A percentile compares a stretch with the other conserved stretches of the same genome.
phyloP scores from a whole-genome alignment of 1,284 basidiomycete genomes.

The Singerocomus inundabilis region DNA sequence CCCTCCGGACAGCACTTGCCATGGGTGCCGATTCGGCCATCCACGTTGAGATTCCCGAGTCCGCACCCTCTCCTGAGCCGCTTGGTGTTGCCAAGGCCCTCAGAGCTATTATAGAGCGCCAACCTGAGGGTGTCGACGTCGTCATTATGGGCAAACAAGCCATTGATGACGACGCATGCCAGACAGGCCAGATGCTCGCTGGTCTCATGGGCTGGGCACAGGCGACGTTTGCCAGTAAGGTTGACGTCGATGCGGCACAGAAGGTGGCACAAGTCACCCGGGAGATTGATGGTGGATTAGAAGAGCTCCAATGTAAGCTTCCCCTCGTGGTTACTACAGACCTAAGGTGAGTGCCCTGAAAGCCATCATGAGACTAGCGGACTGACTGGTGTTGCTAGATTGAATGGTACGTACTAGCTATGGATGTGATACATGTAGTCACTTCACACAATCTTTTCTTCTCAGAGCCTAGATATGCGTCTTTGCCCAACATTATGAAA shows the following conservation, averaged over 20 bases:
- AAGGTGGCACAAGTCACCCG: conserved; percentile 77
- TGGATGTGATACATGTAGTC: neutral
- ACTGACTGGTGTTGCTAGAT: conserved; percentile 34
- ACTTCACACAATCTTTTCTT: neutral
- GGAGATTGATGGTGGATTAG: conserved; percentile 94
- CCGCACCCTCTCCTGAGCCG: conserved; percentile 74
- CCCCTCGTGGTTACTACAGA: conserved; percentile 94
- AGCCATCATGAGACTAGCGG: neutral
- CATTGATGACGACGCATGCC: conserved; percentile 96
- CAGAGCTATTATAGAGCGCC: conserved; percentile 71
- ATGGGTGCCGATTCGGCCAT: conserved; percentile 97
- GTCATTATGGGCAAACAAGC: conserved; percentile 99
- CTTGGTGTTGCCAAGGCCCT: conserved; percentile 86
- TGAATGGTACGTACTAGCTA: conserved; percentile 50
- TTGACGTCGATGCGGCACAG: conserved; percentile 72
- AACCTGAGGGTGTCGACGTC: conserved; percentile 73
- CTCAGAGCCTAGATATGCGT: conserved; percentile 89
- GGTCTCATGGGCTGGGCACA: conserved; percentile 92
- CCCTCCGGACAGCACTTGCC: conserved; percentile 92
- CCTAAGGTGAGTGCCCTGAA: conserved; percentile 61
- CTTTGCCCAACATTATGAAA: conserved; percentile 96
- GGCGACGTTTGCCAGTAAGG: conserved; percentile 92
- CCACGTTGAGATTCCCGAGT: conserved; percentile 85
- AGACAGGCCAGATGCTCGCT: conserved; percentile 97
- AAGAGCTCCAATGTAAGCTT: conserved; percentile 79